Percentiles rank a stretch among this genome's conserved stretches.
These are phyloP conservation scores for Cyberlindnera xishuangbannaensis DNA, from an alignment of 805 yeast species.

Conservation along the genomic window DNA sequence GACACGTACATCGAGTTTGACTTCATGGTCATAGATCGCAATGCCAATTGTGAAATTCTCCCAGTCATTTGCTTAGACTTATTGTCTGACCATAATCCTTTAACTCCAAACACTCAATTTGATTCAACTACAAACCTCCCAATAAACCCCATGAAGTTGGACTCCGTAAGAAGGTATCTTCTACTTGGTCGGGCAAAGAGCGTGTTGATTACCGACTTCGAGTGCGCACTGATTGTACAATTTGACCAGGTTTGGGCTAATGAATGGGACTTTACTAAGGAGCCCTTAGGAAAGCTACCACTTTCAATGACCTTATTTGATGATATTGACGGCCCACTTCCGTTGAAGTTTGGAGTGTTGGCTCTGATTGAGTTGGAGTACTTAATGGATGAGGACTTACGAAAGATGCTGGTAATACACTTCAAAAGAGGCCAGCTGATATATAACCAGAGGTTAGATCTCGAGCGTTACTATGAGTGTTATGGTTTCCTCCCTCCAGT, in stretches of 20 bases:
- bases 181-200: background rate
- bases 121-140: background rate
- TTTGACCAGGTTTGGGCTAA: background rate
- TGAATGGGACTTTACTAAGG: background rate
- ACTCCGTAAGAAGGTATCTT: background rate
- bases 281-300: background rate
- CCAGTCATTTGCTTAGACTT: background rate
- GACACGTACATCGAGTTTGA: background rate
- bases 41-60: background rate
- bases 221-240: background rate
- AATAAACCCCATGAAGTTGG: background rate
- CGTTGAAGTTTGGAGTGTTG: background rate
- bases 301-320: background rate
- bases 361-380: background rate
- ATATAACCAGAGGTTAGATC: no score
- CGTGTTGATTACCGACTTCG: background rate
- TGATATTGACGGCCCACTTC: background rate
- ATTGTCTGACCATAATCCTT: background rate
- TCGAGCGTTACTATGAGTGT: no score
- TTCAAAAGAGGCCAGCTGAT: no score
- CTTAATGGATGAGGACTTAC: no score
- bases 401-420: no score
- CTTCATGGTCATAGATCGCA: background rate
- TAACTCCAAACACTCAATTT: background rate
- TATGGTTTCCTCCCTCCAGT: no score